A percentile compares a stretch with the other conserved stretches of the same genome.
phyloP scores from a whole-genome alignment of 345 rosid genomes.

The Eucalyptus marginata region DNA sequence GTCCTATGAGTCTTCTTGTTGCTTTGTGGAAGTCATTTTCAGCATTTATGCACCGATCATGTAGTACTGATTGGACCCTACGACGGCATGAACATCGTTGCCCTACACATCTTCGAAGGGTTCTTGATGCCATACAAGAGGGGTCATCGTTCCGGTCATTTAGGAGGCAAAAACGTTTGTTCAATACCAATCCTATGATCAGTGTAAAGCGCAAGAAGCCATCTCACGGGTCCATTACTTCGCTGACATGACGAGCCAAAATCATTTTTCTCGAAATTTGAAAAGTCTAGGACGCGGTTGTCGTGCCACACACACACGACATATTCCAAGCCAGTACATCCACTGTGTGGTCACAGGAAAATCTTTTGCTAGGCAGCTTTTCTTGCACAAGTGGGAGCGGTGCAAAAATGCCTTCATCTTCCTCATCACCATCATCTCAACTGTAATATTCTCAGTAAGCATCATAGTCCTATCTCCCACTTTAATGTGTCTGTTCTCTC shows the following conservation, averaged over 20 bases:
- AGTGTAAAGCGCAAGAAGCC: neutral
- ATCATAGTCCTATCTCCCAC: neutral
- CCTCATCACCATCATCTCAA: neutral
- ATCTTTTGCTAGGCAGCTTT: neutral
- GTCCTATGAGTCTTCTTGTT: neutral
- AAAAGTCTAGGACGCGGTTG: neutral
- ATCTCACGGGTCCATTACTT: neutral
- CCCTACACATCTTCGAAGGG: neutral
- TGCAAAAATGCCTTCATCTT: neutral
- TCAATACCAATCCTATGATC: neutral
- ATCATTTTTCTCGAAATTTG: neutral
- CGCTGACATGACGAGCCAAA: neutral
- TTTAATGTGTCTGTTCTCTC: neutral
- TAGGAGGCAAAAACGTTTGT: neutral
- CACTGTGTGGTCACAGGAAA: neutral
- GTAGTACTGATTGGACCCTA: neutral
- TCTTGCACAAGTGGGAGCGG: neutral
- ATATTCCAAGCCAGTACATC: neutral
- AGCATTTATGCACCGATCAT: neutral
- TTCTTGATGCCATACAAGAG: neutral
- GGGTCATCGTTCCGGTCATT: neutral
- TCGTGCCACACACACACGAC: neutral
- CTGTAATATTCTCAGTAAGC: neutral
- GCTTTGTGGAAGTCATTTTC: neutral
- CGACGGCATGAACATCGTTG: neutral